Evolutionary conservation across 768 basidiomycete species (phyloP).

Genomic region (Punctularia strigosozonata): DNA sequence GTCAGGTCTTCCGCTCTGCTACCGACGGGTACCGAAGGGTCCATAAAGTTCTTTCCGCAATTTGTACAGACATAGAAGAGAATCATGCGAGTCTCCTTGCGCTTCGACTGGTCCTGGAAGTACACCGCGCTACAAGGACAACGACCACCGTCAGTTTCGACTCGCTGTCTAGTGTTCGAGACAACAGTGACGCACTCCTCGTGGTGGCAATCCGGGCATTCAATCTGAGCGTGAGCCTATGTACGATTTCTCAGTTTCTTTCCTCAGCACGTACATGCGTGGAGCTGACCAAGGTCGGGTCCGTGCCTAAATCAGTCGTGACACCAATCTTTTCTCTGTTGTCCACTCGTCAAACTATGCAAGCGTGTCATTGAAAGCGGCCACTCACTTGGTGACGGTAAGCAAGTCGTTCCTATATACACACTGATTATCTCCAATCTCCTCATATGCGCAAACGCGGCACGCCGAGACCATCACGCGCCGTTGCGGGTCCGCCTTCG

Average conservation of each 20-base stretch:
- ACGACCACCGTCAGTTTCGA: no score
- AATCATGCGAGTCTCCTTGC: slow-evolving; percentile 92
- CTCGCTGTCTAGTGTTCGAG: no score
- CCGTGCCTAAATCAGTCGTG: slow-evolving; percentile 75
- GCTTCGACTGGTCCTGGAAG: slow-evolving; percentile 95
- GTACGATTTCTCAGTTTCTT: slow-evolving; percentile 1
- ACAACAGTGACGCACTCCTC: slow-evolving; percentile 53
- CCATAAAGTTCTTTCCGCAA: slow-evolving; percentile 66
- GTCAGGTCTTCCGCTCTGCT: slow-evolving; percentile 18
- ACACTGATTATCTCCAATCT: slow-evolving; percentile 76
- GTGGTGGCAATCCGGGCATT: slow-evolving; percentile 72
- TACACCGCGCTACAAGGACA: slow-evolving; percentile 64
- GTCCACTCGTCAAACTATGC: slow-evolving; percentile 2
- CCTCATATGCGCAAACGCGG: slow-evolving; percentile 80
- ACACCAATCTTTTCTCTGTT: slow-evolving; percentile 87
- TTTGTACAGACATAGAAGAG: slow-evolving; percentile 84
- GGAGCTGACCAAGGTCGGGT: slow-evolving; percentile 69
- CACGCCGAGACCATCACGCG: slow-evolving; percentile 85
- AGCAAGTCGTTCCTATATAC: slow-evolving; percentile 91
- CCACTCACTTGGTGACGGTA: slow-evolving; percentile 77
- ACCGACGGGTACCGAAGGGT: slow-evolving; percentile 48
- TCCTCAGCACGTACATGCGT: neutral
- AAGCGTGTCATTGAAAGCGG: neutral
- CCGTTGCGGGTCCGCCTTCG: slow-evolving; percentile 80
- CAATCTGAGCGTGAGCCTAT: slow-evolving; percentile 77